Percentiles rank a stretch among this genome's conserved stretches.
Conservation (phyloP, 2,329 filamentous ascomycete species). For the Cercospora sesami region DNA sequence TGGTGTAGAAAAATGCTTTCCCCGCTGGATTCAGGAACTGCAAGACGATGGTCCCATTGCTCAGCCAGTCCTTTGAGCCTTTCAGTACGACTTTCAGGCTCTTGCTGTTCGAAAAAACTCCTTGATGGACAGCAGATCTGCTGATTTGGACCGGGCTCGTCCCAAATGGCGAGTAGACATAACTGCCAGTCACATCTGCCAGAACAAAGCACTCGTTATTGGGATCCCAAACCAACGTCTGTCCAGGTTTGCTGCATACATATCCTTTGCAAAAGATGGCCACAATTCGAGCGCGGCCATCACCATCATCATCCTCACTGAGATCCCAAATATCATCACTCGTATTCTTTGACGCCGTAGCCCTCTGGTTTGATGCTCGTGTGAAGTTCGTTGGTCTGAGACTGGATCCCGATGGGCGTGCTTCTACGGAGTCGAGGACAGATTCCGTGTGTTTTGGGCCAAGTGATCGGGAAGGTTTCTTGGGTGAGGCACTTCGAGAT, state of each 20-base stretch:
- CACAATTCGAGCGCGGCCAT: not conserved
- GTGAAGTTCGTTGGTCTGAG: constrained; percentile 3
- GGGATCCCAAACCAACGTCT: constrained; percentile 19
- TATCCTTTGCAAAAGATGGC: constrained; percentile 17
- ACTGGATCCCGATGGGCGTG: not conserved
- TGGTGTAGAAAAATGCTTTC: not conserved
- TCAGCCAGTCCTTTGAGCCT: constrained; percentile 6
- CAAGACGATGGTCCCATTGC: constrained; percentile 20
- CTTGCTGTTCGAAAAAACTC: not conserved
- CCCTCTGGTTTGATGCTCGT: not conserved
- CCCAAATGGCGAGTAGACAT: not conserved
- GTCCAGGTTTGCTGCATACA: not conserved
- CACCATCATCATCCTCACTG: not conserved
- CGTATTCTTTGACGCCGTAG: not conserved
- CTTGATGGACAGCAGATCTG: not conserved
- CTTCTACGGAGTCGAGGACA: not conserved
- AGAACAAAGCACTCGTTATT: not conserved
- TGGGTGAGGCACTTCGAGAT: constrained; percentile 1
- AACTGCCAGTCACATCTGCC: not conserved
- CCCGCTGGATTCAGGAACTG: constrained; percentile 1
- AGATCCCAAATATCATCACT: not conserved
- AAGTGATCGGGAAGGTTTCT: not conserved
- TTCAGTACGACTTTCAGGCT: constrained; percentile 16
- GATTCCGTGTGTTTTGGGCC: too few species aligned
- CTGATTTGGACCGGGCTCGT: constrained; percentile 8